These are phyloP conservation scores for Suhomyces panamericanus DNA, from an alignment of 1,139 yeast genomes.

Conservation along the genomic window DNA sequence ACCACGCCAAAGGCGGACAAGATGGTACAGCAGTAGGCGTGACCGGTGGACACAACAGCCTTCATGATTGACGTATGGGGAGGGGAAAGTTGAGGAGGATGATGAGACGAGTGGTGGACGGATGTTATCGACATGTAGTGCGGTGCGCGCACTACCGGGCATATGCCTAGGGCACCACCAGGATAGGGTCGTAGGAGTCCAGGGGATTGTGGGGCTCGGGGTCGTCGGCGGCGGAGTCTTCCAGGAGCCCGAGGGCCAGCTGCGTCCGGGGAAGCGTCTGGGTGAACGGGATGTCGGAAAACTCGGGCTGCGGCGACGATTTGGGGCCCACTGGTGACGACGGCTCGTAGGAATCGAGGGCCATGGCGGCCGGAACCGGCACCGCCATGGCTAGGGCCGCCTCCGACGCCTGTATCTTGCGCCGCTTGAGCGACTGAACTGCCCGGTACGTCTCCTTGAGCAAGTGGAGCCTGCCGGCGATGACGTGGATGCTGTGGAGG, in stretches of 20 bases:
- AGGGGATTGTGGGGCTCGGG: background rate
- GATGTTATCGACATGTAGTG: background rate
- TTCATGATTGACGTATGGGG: conserved; percentile 18
- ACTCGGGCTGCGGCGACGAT: conserved; percentile 8
- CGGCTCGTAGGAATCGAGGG: conserved; percentile 1
- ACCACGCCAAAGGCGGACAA: conserved; percentile 89
- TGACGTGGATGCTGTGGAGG: conserved; percentile 29
- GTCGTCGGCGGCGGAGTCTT: conserved; percentile 5
- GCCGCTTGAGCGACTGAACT: conserved; percentile 26
- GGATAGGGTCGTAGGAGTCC: background rate
- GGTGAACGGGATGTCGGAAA: background rate
- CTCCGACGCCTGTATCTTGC: conserved; percentile 13
- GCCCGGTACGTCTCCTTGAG: conserved; percentile 33
- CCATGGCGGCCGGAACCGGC: background rate
- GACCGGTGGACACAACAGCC: conserved; percentile 50
- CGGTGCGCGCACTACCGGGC: conserved; percentile 7
- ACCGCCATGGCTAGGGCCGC: background rate
- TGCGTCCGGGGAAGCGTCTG: background rate
- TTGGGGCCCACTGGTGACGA: conserved; percentile 8
- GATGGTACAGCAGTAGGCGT: conserved; percentile 95
- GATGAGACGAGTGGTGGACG: background rate
- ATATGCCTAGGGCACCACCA: background rate
- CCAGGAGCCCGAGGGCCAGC: conserved; percentile 3
- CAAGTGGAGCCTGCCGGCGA: conserved; percentile 31
- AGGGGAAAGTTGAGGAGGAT: background rate